Conservation (phyloP, 2,329 filamentous ascomycete species). For the Ophiostoma perfectum region DNA sequence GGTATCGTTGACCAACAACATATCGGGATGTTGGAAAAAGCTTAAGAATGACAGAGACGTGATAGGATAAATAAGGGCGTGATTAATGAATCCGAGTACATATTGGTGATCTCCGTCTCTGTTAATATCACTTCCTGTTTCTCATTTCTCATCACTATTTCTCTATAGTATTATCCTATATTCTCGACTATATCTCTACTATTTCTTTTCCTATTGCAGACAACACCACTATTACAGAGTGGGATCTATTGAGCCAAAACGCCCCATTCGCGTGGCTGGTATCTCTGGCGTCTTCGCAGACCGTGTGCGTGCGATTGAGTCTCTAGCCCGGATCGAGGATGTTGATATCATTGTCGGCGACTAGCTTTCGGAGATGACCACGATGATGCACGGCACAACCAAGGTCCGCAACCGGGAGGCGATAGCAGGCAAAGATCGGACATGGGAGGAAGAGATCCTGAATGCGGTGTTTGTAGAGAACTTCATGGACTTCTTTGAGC, state of each 20-base stretch:
- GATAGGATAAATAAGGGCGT: neutral
- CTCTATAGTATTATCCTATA: too few relatives aligned
- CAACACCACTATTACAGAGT: neutral
- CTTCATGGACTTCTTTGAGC: slow-evolving; percentile 34
- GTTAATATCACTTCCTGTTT: too few relatives aligned
- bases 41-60: too few relatives aligned
- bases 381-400: neutral
- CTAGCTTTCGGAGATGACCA: neutral
- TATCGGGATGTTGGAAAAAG: neutral
- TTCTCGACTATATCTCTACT: too few relatives aligned
- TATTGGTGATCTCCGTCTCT: too few relatives aligned
- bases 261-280: neutral
- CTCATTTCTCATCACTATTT: too few relatives aligned
- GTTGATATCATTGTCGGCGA: neutral
- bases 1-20: slow-evolving; percentile 1
- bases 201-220: too few relatives aligned
- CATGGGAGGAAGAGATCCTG: slow-evolving; percentile 26
- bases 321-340: neutral
- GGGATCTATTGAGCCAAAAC: neutral
- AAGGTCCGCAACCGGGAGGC: neutral
- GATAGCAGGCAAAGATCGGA: slow-evolving; percentile 1
- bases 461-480: slow-evolving; percentile 30
- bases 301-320: slow-evolving; percentile 3
- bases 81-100: neutral
- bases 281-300: neutral